phyloP scores from a whole-genome alignment of 2,329 filamentous ascomycete genomes.

The Fusarium proliferatum region DNA sequence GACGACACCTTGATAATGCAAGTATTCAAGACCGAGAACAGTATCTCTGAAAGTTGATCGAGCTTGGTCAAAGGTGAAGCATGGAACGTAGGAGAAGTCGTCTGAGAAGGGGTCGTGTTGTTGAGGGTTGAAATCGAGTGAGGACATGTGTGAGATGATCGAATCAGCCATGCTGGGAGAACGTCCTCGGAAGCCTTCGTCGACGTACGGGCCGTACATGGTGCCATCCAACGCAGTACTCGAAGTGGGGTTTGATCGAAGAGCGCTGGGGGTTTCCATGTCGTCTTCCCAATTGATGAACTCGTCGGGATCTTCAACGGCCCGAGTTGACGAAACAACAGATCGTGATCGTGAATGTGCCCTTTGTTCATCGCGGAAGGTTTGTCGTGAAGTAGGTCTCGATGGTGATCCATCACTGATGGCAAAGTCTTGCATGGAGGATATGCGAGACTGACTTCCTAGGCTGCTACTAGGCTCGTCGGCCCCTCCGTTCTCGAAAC shows the following conservation, averaged over 20 bases:
- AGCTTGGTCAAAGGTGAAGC: conserved; percentile 86
- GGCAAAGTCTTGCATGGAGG: conserved; percentile 55
- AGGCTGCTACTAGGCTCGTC: conserved; percentile 60
- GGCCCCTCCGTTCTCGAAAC: conserved; percentile 79
- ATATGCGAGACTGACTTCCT: conserved; percentile 56
- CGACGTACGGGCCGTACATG: conserved; percentile 78
- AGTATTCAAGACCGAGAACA: conserved; percentile 90
- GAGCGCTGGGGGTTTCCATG: conserved; percentile 63
- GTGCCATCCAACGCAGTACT: conserved; percentile 76
- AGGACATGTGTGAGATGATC: conserved; percentile 76
- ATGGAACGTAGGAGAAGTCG: conserved; percentile 92
- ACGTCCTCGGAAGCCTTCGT: conserved; percentile 71
- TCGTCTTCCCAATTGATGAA: conserved; percentile 59
- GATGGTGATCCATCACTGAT: conserved; percentile 52
- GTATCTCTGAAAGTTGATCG: conserved; percentile 91
- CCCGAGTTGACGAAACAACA: conserved; percentile 52
- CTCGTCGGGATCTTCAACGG: conserved; percentile 51
- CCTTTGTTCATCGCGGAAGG: conserved; percentile 57
- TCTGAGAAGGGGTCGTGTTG: conserved; percentile 79
- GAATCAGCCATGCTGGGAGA: conserved; percentile 86
- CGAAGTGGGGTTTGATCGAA: conserved; percentile 63
- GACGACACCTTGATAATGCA: conserved; percentile 88
- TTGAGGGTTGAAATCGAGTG: conserved; percentile 67
- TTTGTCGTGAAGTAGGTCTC: conserved; percentile 52
- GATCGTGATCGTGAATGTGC: conserved; percentile 62